Base-by-base conservation (phyloP, 2,329 filamentous ascomycete species). In the Fusarium sp. region DNA sequence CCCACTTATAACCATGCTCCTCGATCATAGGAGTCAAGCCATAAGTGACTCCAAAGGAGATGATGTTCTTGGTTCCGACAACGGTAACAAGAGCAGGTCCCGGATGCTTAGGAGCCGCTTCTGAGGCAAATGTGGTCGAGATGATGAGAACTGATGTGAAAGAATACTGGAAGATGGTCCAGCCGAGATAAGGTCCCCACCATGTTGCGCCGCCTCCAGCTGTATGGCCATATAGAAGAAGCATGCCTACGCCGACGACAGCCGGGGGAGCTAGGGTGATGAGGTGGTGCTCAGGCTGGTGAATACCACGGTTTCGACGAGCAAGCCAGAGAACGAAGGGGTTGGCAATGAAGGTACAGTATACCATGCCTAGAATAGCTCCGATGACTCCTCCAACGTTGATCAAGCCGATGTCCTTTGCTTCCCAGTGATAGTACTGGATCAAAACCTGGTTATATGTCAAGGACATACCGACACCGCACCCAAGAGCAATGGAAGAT, bases 211-310 rank as follows among this genome's bases (percentile, higher is more conserved):
- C 55, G 0, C 57, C 57, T 2, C 30, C 39, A 1, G 57, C 57
- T 4, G 57, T 60, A 21, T 28, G 44, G 26, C 59, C 63, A 7
- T 64, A 67, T 3, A 67, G 40, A 4, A 68, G 49, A 46, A 67
- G 47, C 64, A 67, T 67, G 3, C 38, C 53, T 2, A 63, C 26
- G 3, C 65, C 65, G 3, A 67, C n/a, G 9, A 68, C 43, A 36
- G 63, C 64, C 14, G 65, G 53, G 14, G 64, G 58, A 4, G 56
- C 47, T 32, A 67, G 24, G 19, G 59, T 67, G n/a, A 67, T 24
- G 42, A 67, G 65, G 2, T 64, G 58, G 24, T 67, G 65, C 58
- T 67, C 63, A 0, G 65, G 65, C 19, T 55, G 34, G 17, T 67
- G 65, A 19, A 67, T 53, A 11, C 63, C 65, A 1, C 50, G 58